Evolutionary conservation across 106 monocot genomes (phyloP).

Genomic region (Dioscorea zingiberensis): DNA sequence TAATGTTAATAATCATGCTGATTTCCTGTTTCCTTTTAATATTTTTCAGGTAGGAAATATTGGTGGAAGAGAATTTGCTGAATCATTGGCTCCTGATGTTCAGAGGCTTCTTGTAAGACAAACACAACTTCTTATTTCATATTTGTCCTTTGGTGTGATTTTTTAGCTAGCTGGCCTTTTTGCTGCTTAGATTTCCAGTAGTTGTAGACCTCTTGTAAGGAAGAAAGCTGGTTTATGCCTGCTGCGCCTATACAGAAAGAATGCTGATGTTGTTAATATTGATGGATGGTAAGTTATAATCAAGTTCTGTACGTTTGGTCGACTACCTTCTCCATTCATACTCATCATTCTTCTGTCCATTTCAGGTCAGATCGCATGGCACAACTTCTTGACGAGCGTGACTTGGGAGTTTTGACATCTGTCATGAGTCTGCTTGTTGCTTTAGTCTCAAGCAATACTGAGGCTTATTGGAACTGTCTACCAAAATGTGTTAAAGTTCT

Average conservation of each 20-base stretch:
- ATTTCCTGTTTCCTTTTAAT: too few species aligned
- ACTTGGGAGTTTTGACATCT: conserved; percentile 93
- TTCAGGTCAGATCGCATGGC: conserved; percentile 94
- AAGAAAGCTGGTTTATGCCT: conserved; percentile 99
- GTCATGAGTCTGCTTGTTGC: conserved; percentile 98
- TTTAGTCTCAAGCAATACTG: conserved; percentile 79
- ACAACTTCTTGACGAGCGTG: conserved; percentile 97
- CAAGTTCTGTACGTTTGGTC: not conserved
- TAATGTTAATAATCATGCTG: too few species aligned
- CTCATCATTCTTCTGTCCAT: conserved; percentile 11
- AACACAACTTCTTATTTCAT: not conserved
- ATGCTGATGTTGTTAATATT: conserved; percentile 92
- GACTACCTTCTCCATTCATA: not conserved
- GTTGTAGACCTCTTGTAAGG: conserved; percentile 91
- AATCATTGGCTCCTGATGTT: conserved; percentile 96
- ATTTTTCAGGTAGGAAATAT: conserved; percentile 81
- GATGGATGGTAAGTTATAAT: conserved; percentile 78
- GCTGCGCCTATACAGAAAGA: conserved; percentile 90
- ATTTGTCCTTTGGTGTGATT: not conserved
- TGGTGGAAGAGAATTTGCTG: conserved; percentile 92
- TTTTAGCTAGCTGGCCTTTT: conserved; percentile 5
- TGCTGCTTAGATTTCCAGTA: conserved; percentile 75
- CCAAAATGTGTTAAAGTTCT: conserved; percentile 95
- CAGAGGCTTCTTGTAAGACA: conserved; percentile 88
- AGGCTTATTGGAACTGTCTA: conserved; percentile 98